These are phyloP conservation scores for Metschnikowia koreensis DNA, from an alignment of 805 yeast genomes.

Conservation along the genomic window DNA sequence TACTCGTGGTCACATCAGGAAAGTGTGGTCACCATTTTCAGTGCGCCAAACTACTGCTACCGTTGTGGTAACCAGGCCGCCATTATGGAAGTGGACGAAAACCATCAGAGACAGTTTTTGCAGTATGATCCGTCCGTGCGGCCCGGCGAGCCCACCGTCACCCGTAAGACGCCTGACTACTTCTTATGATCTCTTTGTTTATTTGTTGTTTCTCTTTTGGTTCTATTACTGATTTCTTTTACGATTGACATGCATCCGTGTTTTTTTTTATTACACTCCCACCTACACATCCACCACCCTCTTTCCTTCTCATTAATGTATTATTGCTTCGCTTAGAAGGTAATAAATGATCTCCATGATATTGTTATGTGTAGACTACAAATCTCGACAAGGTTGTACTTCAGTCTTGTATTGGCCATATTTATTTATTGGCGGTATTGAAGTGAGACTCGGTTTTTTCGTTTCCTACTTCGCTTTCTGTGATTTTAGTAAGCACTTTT, in stretches of 20 bases:
- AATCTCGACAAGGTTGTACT: no score
- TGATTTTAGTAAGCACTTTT: neutral
- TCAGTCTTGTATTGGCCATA: no score
- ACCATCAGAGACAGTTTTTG: slow-evolving; percentile 83
- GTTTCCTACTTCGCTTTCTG: neutral
- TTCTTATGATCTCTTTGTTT: slow-evolving; percentile 54
- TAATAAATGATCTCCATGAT: slow-evolving; percentile 7
- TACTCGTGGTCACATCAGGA: slow-evolving; percentile 94
- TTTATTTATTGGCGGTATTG: no score
- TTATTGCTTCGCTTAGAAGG: slow-evolving; percentile 8
- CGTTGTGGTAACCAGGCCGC: slow-evolving; percentile 99
- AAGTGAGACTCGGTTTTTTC: no score
- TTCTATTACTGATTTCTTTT: neutral
- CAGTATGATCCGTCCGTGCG: slow-evolving; percentile 96
- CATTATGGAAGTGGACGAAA: slow-evolving; percentile 96
- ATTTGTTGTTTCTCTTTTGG: no score
- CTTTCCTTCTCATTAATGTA: slow-evolving; percentile 9
- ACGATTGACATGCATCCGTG: slow-evolving; percentile 4
- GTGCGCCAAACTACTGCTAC: slow-evolving; percentile 96
- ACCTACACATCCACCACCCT: neutral
- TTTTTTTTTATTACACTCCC: neutral
- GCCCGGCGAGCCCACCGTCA: slow-evolving; percentile 97
- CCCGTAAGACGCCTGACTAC: slow-evolving; percentile 95
- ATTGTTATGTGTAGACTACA: neutral
- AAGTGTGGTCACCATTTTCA: slow-evolving; percentile 87